phyloP scores from a whole-genome alignment of 495 filamentous ascomycete genomes.

The Penicillium paradoxum region DNA sequence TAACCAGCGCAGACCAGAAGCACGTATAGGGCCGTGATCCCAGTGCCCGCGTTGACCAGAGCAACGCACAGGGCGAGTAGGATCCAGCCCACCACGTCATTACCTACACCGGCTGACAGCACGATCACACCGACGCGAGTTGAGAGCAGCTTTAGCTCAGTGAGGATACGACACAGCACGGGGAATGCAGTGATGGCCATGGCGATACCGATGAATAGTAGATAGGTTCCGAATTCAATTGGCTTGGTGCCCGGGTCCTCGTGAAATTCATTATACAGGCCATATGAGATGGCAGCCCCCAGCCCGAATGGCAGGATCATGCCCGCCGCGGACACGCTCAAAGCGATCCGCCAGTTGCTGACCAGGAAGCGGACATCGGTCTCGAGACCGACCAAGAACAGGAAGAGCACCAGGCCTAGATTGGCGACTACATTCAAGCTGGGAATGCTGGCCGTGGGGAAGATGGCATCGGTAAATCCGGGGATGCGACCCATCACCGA shows the following conservation, averaged over 20 bases:
- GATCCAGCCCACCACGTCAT: constrained; percentile 94
- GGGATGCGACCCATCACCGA: constrained; percentile 82
- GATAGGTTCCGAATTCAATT: constrained; percentile 75
- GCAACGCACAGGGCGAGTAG: constrained; percentile 91
- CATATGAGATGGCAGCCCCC: constrained; percentile 75
- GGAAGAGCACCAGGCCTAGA: constrained; percentile 80
- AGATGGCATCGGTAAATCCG: constrained; percentile 72
- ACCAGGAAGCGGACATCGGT: constrained; percentile 83
- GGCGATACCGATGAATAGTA: constrained; percentile 91
- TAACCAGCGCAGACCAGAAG: constrained; percentile 73
- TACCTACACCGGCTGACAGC: constrained; percentile 89
- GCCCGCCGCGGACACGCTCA: constrained; percentile 76
- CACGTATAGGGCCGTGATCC: constrained; percentile 83
- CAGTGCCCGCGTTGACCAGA: constrained; percentile 81
- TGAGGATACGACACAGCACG: constrained; percentile 89
- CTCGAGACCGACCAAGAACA: constrained; percentile 91
- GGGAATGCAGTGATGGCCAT: constrained; percentile 97
- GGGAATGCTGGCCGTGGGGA: constrained; percentile 68
- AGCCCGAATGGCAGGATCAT: constrained; percentile 75
- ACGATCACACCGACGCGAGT: constrained; percentile 87
- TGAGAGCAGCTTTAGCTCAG: constrained; percentile 81
- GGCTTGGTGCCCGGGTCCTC: constrained; percentile 55
- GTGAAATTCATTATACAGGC: constrained; percentile 75
- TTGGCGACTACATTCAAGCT: constrained; percentile 80
- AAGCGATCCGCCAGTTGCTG: constrained; percentile 80